Percentiles rank a stretch among this genome's conserved stretches.
Conservation (phyloP, 75 land plant species). For the Selaginella moellendorffii region DNA sequence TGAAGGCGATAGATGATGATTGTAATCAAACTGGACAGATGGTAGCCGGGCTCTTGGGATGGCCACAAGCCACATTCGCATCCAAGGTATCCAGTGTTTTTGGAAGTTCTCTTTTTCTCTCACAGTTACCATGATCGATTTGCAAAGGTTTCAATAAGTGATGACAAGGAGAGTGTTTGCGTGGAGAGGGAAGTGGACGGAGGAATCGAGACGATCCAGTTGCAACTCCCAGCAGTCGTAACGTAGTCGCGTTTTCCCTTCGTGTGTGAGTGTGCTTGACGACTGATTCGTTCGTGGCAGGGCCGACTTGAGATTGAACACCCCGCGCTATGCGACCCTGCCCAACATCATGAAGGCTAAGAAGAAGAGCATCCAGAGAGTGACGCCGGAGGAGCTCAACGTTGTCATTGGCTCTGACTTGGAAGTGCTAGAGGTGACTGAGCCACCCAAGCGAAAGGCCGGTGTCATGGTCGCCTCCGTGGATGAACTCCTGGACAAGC, state of each 20-base stretch:
- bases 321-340: conserved; percentile 84
- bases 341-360: conserved; percentile 98
- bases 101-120: too few species aligned
- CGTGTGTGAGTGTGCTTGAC: neutral
- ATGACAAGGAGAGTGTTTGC: conserved; percentile 37
- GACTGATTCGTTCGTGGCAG: conserved; percentile 24
- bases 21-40: conserved; percentile 96
- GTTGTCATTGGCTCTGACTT: conserved; percentile 58
- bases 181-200: conserved; percentile 94
- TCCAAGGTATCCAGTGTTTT: conserved; percentile 11
- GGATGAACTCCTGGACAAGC: conserved; percentile 79
- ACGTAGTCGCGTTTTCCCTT: conserved; percentile 40
- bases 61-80: conserved; percentile 96
- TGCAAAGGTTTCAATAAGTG: too few species aligned
- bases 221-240: conserved; percentile 75
- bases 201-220: conserved; percentile 56
- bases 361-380: conserved; percentile 62
- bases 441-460: conserved; percentile 82
- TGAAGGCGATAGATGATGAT: conserved; percentile 91
- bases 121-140: too few species aligned
- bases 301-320: conserved; percentile 74
- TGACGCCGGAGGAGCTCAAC: conserved; percentile 60
- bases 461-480: conserved; percentile 78
- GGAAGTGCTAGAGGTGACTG: conserved; percentile 61
- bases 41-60: conserved; percentile 69